Base-by-base conservation (phyloP, 2,329 filamentous ascomycete species). In the Fusarium incarnatum region DNA sequence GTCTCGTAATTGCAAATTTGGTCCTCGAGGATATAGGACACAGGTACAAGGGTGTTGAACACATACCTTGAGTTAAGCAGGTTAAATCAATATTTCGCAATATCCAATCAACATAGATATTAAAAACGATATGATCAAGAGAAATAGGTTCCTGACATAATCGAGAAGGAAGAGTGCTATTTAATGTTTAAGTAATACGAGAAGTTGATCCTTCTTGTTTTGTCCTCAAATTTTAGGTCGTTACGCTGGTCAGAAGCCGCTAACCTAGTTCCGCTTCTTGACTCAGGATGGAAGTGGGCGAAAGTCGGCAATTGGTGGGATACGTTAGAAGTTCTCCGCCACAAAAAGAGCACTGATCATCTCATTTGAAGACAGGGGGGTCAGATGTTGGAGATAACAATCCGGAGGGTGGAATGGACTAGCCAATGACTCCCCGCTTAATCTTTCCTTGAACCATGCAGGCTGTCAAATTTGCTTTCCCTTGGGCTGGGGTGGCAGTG, bases 301-400 rank as follows among this genome's bases (percentile, higher is more conserved):
- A 9, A 52, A 58, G n/a, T 27, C 56, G 48, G 48, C 25, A 55
- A 52, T 44, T 58, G 46, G 48, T 28, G 27, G 37, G 16, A 41
- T 18, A 2, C 28, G 3, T 30, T 10, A 13, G 10, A 57, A 54
- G 20, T 54, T 18, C 15, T 18, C 6, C 13, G 6, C 23, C 10
- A 27, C 18, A 28, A 5, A 56, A 40, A 40, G 15, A 41, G 20
- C 30, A 16, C 25, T 30, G 9, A 16, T 6, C 12, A 25, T 23
- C 42, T 13, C 23, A 23, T 23, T 53, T 30, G 16, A 53, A 15
- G 32, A 57, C 32, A 57, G 13, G 32, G 30, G 25, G 25, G 54
- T 37, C 32, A 25, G 23, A 28, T 28, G 16, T 27, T 27, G 13
- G n/a, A 32, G 42, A 45, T 15, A 25, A 45, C 42, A 10, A 45